Base-by-base conservation (phyloP, 2,329 filamentous ascomycete species). In the Trichoderma semiorbis region DNA sequence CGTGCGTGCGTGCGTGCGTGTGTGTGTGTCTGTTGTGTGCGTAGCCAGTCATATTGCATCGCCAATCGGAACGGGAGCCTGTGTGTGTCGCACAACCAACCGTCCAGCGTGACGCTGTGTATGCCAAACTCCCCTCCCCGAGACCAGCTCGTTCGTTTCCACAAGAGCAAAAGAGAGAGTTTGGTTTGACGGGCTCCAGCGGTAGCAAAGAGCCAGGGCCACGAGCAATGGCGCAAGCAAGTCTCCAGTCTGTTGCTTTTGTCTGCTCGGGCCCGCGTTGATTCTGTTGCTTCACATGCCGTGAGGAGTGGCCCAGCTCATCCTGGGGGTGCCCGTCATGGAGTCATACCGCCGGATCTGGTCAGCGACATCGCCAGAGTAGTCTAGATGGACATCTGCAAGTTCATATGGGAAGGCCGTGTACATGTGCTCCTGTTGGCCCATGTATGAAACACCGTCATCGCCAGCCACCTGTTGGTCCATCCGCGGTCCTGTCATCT, bases 311-410 rank as follows among this genome's bases (percentile, higher is more conserved):
- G 43, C 30, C 71, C 71, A 72, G 58, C 36, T 50, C n/a, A 67
- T 39, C 18, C 67, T 62, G 21, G 62, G 58, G 36, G 28, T 61
- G 68, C 71, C 68, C 39, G 43, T 43, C 39, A 72, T n/a, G n/a
- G 60, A 28, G 32, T 62, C 55, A 47, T 66, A 66, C n/a, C 63
- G 60, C 53, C 53, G 60, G 57, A 43, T 57, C 24, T 63, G 39
- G 21, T 53, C 71, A 55, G 34, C 24, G 58, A 71, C 34, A 16
- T 71, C 67, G 62, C 74, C 73, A 58, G 74, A 73, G 75, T 77
- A 79, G 74, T 76, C 74, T 58, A 76, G 73, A 58, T 76, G 76
- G 72, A 78, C 74, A 60, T 78, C 77, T 69, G 68, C 73, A 71
- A 78, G 70, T 50, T 69, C 73, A 47, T 76, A 79, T 16, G 78